Conservation (phyloP, 2,329 filamentous ascomycete genomes). For the Epichloe sylvatica region DNA sequence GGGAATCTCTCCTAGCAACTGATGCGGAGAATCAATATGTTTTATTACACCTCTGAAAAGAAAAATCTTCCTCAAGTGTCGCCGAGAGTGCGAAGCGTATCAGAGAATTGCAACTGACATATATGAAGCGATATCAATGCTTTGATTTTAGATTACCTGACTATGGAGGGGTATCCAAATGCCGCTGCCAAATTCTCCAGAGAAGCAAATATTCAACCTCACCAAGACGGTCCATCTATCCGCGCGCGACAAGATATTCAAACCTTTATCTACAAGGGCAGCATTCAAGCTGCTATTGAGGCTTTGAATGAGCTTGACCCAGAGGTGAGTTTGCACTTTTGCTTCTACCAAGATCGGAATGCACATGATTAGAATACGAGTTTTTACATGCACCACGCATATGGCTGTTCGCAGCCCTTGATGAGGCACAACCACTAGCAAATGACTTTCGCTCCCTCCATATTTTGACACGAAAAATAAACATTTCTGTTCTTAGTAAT, state of each 20-base stretch:
- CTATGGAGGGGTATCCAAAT: conserved; percentile 85
- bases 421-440: conserved; percentile 67
- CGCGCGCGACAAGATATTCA: conserved; percentile 69
- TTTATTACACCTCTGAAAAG: conserved; percentile 10
- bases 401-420: conserved; percentile 66
- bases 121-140: conserved; percentile 74
- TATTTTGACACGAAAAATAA: background rate
- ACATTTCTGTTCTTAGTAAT: background rate
- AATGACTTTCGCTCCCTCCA: conserved; percentile 18
- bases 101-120: conserved; percentile 13
- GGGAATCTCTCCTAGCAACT: conserved; percentile 99
- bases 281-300: conserved; percentile 75
- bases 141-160: conserved; percentile 91
- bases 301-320: conserved; percentile 81
- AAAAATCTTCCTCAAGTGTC: background rate
- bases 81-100: background rate
- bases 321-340: conserved; percentile 51
- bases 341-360: background rate
- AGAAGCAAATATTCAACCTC: conserved; percentile 74
- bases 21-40: conserved; percentile 74
- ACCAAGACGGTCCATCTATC: conserved; percentile 60
- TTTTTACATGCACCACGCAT: conserved; percentile 99
- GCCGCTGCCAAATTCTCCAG: conserved; percentile 87
- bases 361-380: conserved; percentile 72
- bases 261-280: conserved; percentile 69